Base-by-base conservation (phyloP, 768 basidiomycete species). In the Naganishia onofrii region DNA sequence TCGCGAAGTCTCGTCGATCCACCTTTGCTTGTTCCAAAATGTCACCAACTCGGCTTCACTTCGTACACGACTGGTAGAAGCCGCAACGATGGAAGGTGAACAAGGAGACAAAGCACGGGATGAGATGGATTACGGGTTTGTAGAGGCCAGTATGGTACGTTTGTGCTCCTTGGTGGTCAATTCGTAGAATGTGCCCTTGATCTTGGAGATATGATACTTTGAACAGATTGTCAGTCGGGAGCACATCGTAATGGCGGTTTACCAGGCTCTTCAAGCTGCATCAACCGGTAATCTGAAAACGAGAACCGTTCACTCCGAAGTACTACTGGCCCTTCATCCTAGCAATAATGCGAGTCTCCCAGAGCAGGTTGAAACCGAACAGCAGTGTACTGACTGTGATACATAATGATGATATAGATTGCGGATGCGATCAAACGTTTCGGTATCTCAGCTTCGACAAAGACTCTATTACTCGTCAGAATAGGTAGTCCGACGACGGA, bases 301-400 rank as follows among this genome's bases (percentile, higher is more conserved):
- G 0, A 91, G 89, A 82, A 92, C 92, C 0, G 82, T 93, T 0
- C 93, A 97, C 77, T 92, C 92, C 0, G 94, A 98, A 80, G 85
- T 97, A 63, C 83, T 97, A n/a, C 93, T 90, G 84, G 82, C 86
- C 26, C 83, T 97, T 57, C 92, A 90, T 73, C 92, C 93, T 1
- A 91, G 88, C 5, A 90, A 91, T 73, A 96, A 94, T 77, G 92
- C 91, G 66, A 57, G 84, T 19, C 13, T 4, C 31, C n/a, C 26
- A 7, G 7, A 1, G 3, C 2, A 10, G 1, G 6, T 19, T 31
- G 2, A 13, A 15, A n/a, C 12, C 31, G 75, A 53, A 23, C 5
- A 42, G 10, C 36, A 57, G 29, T n/a, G n/a, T n/a, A 51, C 28
- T 68, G 26, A 56, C 32, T 17, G 29, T 31, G 10, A n/a, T 6